phyloP scores from a whole-genome alignment of 192 early-diverging fungal species.

The Chytriomyces sp. region DNA sequence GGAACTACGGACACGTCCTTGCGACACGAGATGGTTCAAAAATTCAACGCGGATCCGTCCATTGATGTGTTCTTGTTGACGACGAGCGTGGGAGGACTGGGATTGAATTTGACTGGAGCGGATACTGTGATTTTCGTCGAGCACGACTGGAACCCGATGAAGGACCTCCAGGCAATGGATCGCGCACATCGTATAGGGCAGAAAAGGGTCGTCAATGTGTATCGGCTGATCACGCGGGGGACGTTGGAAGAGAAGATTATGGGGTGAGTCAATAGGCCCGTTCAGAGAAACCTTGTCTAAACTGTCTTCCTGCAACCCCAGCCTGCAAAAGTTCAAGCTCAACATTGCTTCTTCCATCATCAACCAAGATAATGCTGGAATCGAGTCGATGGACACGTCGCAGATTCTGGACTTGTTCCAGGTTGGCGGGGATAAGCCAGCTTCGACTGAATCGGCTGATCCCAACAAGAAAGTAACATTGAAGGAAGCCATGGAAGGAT shows the following conservation, averaged over 20 bases:
- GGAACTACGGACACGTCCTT: slow-evolving; percentile 78
- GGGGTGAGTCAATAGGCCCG: slow-evolving; percentile 63
- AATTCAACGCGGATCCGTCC: slow-evolving; percentile 94
- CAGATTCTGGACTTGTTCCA: slow-evolving; percentile 93
- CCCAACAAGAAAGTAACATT: slow-evolving; percentile 59
- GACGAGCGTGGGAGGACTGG: slow-evolving; percentile 95
- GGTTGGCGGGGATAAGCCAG: slow-evolving; percentile 57
- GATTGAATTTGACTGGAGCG: slow-evolving; percentile 97
- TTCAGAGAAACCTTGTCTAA: slow-evolving; percentile 3
- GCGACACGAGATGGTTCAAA: slow-evolving; percentile 88
- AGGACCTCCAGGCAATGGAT: slow-evolving; percentile 99
- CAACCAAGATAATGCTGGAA: slow-evolving; percentile 93
- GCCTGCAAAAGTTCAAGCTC: slow-evolving; percentile 95
- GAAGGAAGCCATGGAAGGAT: slow-evolving; percentile 72
- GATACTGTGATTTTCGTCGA: slow-evolving; percentile 99
- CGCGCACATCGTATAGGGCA: slow-evolving; percentile 98
- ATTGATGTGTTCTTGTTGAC: slow-evolving; percentile 95
- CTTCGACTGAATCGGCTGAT: slow-evolving; percentile 2
- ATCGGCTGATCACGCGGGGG: slow-evolving; percentile 94
- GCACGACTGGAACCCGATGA: slow-evolving; percentile 99
- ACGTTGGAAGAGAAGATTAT: slow-evolving; percentile 99
- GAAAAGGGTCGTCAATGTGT: slow-evolving; percentile 96
- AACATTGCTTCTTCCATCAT: slow-evolving; percentile 95
- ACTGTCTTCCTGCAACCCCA: slow-evolving; percentile 33
- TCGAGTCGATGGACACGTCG: slow-evolving; percentile 94